Evolutionary conservation across 2,329 filamentous ascomycete species (phyloP), one percentile per base, ranked within the genome.

Genomic region (Rutstroemia sp.): DNA sequence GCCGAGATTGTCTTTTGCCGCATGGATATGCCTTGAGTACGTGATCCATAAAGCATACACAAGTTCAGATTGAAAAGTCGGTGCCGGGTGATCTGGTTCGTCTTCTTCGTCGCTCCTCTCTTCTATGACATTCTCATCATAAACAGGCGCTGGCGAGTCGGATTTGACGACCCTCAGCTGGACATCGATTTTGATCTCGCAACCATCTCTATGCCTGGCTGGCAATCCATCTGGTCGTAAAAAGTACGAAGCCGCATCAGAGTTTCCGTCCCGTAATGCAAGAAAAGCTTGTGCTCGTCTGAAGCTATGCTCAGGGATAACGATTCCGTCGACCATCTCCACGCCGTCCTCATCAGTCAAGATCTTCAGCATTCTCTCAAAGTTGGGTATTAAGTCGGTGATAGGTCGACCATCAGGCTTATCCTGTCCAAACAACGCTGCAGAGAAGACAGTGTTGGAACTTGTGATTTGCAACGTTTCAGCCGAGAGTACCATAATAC

Each of bases 11-110:
- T 80, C 76, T 59, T 83, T 83, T 39, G 84, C 80, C 16, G 89
- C 87, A 70, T 99, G 94, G 12, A 97, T 78, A 67, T 96, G 90
- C 60, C 92, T 82, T 17, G 92, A 97, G 70, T 97, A 99, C 1
- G 92, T 97, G 63, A 99, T 87, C 94, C 94, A 99, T 30, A 99
- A 75, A 10, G 94, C 94, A 73, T 92, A 97, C 0, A 97, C 91
- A 60, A 95, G 81, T 69, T 96, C 91, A 16, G 85, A 82, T 59
- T 79, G 76, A 3, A 74, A 68, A 34, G 76, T 71, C 10, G 78
- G 71, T n/a, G 80, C 77, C 8, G 75, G 67, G 10, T 45, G 30
- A 19, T 52, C 23, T n/a, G 53, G 56, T 34, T 63, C 60, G 34
- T 65, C 74, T 47, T 81, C 78, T 39, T 80, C 79, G 48, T 80